Conservation (phyloP, 2,329 filamentous ascomycete genomes). For the Biscogniauxia mediterranea region DNA sequence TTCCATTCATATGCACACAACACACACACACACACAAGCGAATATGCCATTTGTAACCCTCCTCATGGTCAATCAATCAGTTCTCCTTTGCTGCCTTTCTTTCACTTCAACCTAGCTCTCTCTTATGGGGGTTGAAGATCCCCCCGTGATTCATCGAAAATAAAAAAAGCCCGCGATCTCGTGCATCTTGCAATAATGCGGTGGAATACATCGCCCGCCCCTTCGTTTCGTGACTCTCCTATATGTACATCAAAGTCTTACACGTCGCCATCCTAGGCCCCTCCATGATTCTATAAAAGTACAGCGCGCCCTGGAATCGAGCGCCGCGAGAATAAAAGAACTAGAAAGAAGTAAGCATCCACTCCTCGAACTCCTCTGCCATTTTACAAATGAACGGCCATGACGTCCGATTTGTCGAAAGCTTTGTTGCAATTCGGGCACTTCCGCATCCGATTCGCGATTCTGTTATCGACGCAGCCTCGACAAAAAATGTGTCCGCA, state of each 20-base stretch:
- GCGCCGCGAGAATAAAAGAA: neutral
- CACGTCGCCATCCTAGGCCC: slow-evolving; percentile 10
- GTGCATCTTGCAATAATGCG: slow-evolving; percentile 1
- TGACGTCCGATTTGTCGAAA: slow-evolving; percentile 88
- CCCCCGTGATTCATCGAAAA: neutral
- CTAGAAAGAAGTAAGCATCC: neutral
- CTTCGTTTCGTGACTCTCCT: slow-evolving; percentile 9
- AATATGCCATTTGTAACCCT: neutral
- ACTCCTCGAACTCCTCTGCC: neutral
- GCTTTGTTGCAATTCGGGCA: slow-evolving; percentile 91
- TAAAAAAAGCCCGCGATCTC: neutral
- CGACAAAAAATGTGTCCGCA: slow-evolving; percentile 96
- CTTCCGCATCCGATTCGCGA: slow-evolving; percentile 87
- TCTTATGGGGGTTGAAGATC: neutral
- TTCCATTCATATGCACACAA: neutral
- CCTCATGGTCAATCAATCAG: too few relatives aligned
- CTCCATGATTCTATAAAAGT: slow-evolving; percentile 12
- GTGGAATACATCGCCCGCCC: neutral
- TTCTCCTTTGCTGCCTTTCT: neutral
- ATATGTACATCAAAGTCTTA: slow-evolving; percentile 26
- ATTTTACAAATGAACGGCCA: slow-evolving; percentile 60
- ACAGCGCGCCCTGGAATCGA: slow-evolving; percentile 9
- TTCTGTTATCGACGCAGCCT: slow-evolving; percentile 83
- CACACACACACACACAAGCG: neutral
- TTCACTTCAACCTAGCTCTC: neutral